phyloP scores from a whole-genome alignment of 176 grass and related monocot species.

The Zizania latifolia region DNA sequence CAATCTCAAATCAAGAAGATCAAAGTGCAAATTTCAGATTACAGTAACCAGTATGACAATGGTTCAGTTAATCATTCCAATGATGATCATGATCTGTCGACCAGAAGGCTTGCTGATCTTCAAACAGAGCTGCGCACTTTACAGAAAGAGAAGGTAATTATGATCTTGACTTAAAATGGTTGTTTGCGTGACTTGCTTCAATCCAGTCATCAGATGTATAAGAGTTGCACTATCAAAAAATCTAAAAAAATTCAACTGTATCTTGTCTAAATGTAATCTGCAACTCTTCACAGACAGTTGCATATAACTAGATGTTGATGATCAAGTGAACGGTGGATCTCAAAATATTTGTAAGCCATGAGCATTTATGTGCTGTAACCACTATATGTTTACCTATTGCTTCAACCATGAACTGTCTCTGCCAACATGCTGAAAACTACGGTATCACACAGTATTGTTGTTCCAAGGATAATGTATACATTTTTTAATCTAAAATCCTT shows the following conservation, averaged over 20 bases:
- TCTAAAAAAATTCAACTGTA: not conserved
- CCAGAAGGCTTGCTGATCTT: conserved; percentile 68
- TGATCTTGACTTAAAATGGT: conserved; percentile 4
- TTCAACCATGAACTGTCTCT: not conserved
- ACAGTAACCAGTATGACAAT: conserved; percentile 30
- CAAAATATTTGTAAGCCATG: not conserved
- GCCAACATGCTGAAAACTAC: not conserved
- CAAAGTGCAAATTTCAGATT: conserved; percentile 66
- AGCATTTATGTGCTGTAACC: not conserved
- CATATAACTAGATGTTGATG: not conserved
- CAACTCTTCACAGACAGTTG: not conserved
- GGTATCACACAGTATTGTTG: not conserved
- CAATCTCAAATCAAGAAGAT: conserved; percentile 82
- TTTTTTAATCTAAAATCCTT: conserved; percentile 12
- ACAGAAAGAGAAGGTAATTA: conserved; percentile 78
- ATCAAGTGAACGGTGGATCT: not conserved
- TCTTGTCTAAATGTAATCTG: not conserved
- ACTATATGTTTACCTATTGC: not conserved
- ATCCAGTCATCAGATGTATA: not conserved
- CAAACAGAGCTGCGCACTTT: conserved; percentile 67
- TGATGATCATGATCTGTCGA: conserved; percentile 84
- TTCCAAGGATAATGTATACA: not conserved
- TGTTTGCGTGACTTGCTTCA: not conserved
- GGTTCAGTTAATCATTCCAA: conserved; percentile 25
- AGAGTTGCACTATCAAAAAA: not conserved